A percentile compares a stretch with the other conserved stretches of the same genome.
Conservation (phyloP, 352 stramenopile species). For the Pythium myriotylum region DNA sequence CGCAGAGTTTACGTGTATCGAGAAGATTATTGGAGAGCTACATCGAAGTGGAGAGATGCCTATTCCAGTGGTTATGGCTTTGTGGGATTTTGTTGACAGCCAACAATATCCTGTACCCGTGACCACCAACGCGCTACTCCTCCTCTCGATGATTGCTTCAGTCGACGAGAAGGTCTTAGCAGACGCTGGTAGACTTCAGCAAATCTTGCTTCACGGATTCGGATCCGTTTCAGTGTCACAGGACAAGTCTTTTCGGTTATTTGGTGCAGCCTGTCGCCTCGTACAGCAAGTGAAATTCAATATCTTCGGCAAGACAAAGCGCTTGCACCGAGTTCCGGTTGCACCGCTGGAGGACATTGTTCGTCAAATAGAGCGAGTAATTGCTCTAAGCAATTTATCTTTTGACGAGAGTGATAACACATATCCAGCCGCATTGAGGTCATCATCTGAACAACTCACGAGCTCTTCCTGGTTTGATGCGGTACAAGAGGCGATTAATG, state of each 20-base stretch:
- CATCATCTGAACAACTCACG: slow-evolving; percentile 1
- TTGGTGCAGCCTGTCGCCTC: slow-evolving; percentile 62
- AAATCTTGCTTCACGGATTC: slow-evolving; percentile 65
- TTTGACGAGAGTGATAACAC: too few relatives aligned
- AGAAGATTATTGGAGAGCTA: slow-evolving; percentile 72
- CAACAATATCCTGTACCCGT: slow-evolving; percentile 56
- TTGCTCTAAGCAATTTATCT: too few relatives aligned
- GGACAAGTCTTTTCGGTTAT: slow-evolving; percentile 51
- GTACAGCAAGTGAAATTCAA: slow-evolving; percentile 68
- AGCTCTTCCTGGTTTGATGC: slow-evolving; percentile 91
- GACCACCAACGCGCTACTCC: slow-evolving; percentile 58
- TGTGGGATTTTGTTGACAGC: slow-evolving; percentile 76
- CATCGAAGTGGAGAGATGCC: slow-evolving; percentile 63
- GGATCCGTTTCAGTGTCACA: slow-evolving; percentile 50
- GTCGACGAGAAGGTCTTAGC: slow-evolving; percentile 68
- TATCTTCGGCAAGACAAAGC: slow-evolving; percentile 47
- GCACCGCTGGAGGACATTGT: slow-evolving; percentile 91
- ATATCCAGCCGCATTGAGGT: too few relatives aligned
- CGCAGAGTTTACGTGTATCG: slow-evolving; percentile 76
- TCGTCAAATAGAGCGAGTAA: slow-evolving; percentile 83
- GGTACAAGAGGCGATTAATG: slow-evolving; percentile 91
- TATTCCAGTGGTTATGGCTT: slow-evolving; percentile 56
- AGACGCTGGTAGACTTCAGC: slow-evolving; percentile 53
- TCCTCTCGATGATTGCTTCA: slow-evolving; percentile 73
- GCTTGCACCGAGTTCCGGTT: slow-evolving; percentile 75